Percentiles rank a stretch among this genome's conserved stretches.
Conservation (phyloP, 2,329 filamentous ascomycete species). For the Fusarium domesticum region DNA sequence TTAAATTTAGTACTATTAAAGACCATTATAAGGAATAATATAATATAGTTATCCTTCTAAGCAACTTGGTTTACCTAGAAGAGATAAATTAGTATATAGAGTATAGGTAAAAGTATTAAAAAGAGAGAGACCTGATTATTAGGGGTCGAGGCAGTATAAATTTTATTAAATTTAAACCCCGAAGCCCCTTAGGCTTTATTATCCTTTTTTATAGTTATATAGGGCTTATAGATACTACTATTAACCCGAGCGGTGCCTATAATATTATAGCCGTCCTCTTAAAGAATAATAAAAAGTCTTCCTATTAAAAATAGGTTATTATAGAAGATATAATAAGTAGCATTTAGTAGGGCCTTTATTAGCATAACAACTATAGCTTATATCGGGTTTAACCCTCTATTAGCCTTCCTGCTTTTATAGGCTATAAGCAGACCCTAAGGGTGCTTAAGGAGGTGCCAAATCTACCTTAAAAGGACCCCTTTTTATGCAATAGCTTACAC, state of each 20-base stretch:
- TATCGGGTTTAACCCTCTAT: constrained; percentile 1
- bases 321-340: constrained; percentile 10
- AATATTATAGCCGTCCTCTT: not conserved
- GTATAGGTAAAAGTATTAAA: not conserved
- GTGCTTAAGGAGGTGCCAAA: no score
- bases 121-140: no score
- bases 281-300: constrained; percentile 4
- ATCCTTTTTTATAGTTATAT: constrained; percentile 1
- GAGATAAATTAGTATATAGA: not conserved
- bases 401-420: no score
- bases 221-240: constrained; percentile 5
- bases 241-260: constrained; percentile 10
- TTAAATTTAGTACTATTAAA: no score
- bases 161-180: not conserved
- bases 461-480: no score
- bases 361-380: constrained; percentile 13
- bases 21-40: no score
- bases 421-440: no score
- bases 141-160: constrained; percentile 2
- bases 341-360: constrained; percentile 6
- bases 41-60: no score
- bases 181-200: constrained; percentile 3
- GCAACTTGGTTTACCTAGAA: no score
- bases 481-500: no score
- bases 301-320: constrained; percentile 9